Evolutionary conservation across 495 filamentous ascomycete species (phyloP).

Genomic region (Trichoderma erinaceum): DNA sequence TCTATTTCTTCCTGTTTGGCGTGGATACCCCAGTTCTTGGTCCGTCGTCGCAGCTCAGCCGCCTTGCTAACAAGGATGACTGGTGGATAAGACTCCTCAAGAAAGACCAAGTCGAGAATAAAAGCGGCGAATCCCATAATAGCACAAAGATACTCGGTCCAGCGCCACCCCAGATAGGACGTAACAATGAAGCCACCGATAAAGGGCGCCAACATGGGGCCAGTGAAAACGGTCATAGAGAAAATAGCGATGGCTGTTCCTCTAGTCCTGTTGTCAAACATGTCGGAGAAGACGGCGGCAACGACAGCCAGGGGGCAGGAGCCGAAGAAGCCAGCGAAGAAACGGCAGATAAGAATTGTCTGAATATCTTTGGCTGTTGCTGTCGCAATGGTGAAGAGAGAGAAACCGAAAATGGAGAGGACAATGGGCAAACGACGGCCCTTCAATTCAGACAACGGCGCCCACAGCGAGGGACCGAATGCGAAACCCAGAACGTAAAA

Average conservation of each 20-base stretch:
- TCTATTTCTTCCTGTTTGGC: constrained; percentile 92
- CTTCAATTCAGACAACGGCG: constrained; percentile 71
- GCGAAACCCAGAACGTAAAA: constrained; percentile 70
- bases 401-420: constrained; percentile 70
- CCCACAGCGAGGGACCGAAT: constrained; percentile 57
- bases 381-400: constrained; percentile 65
- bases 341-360: constrained; percentile 75
- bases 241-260: constrained; percentile 80
- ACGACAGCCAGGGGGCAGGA: constrained; percentile 77
- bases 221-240: constrained; percentile 76
- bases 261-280: constrained; percentile 72
- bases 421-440: constrained; percentile 69
- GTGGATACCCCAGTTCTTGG: constrained; percentile 90
- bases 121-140: constrained; percentile 78
- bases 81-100: constrained; percentile 80
- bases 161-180: constrained; percentile 71
- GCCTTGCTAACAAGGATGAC: constrained; percentile 74
- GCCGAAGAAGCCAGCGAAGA: constrained; percentile 73
- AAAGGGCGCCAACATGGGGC: constrained; percentile 75
- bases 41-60: constrained; percentile 67
- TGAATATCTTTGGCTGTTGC: constrained; percentile 74
- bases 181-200: constrained; percentile 76
- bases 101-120: constrained; percentile 60
- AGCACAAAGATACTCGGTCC: constrained; percentile 67
- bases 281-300: constrained; percentile 81